These are phyloP conservation scores for Xylaria sp. DNA, from an alignment of 495 filamentous ascomycete genomes.

Conservation along the genomic window DNA sequence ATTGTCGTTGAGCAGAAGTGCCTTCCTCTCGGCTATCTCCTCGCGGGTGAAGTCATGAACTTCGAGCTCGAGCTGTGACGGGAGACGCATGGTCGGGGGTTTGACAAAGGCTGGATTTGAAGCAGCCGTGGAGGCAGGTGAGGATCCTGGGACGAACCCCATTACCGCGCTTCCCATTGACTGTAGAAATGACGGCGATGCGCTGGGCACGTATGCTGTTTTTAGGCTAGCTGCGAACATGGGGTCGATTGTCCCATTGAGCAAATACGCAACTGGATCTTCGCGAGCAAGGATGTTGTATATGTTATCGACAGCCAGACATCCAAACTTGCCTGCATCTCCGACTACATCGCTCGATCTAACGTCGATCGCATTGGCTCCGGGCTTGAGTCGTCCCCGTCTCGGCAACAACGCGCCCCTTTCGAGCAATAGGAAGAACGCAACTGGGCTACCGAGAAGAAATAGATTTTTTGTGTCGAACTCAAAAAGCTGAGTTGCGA, in stretches of 20 bases:
- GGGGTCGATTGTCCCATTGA: constrained; percentile 88
- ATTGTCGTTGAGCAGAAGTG: constrained; percentile 90
- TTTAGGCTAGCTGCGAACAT: constrained; percentile 79
- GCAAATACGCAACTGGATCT: constrained; percentile 82
- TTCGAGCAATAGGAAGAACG: constrained; percentile 91
- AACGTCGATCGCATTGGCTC: constrained; percentile 66
- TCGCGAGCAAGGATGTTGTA: constrained; percentile 84
- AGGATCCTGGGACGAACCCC: constrained; percentile 42
- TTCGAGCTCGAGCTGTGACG: constrained; percentile 91
- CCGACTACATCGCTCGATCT: constrained; percentile 71
- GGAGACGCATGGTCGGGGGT: constrained; percentile 67
- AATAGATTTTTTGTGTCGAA: constrained; percentile 92
- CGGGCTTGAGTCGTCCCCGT: constrained; percentile 74
- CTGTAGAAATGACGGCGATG: constrained; percentile 68
- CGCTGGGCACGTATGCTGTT: constrained; percentile 77
- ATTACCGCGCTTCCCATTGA: constrained; percentile 70
- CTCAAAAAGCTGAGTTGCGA: constrained; percentile 71
- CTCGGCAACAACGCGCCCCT: constrained; percentile 82
- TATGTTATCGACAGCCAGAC: constrained; percentile 91
- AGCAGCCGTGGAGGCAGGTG: constrained; percentile 31
- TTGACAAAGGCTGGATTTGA: constrained; percentile 34
- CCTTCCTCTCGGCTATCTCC: constrained; percentile 89
- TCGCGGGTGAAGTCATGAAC: constrained; percentile 94
- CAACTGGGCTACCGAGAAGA: constrained; percentile 88
- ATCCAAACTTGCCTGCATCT: constrained; percentile 81